Evolutionary conservation across 106 monocot species (phyloP).

Genomic region (Allium sativum): DNA sequence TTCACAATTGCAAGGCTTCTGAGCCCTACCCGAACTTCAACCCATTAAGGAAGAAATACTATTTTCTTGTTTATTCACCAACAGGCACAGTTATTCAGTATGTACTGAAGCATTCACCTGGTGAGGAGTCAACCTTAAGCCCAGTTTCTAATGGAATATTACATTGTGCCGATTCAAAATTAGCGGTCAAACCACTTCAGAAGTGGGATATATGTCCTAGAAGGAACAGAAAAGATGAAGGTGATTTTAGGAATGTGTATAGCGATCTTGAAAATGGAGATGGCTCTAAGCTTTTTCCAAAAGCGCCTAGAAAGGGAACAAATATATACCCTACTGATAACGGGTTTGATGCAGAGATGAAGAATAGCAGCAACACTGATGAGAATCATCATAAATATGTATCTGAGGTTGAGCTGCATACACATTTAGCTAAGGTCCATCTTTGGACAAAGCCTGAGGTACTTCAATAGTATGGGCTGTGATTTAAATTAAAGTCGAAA

Average conservation of each 20-base stretch:
- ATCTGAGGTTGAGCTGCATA: slow-evolving; percentile 84
- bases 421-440: slow-evolving; percentile 38
- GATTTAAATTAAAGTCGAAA: not conserved
- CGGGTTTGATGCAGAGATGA: slow-evolving; percentile 15
- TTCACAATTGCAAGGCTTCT: slow-evolving; percentile 50
- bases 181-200: slow-evolving; percentile 73
- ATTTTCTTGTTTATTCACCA: slow-evolving; percentile 82
- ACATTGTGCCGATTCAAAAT: slow-evolving; percentile 32
- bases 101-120: slow-evolving; percentile 37
- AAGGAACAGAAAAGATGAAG: slow-evolving; percentile 57
- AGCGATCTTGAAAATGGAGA: slow-evolving; percentile 65
- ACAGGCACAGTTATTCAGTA: slow-evolving; percentile 80
- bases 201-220: slow-evolving; percentile 95
- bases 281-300: slow-evolving; percentile 32
- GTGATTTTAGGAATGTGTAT: slow-evolving; percentile 60
- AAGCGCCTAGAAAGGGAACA: slow-evolving; percentile 35
- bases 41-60: slow-evolving; percentile 29
- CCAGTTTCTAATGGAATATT: slow-evolving; percentile 18
- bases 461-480: not conserved
- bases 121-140: slow-evolving; percentile 26
- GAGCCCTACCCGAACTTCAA: slow-evolving; percentile 19
- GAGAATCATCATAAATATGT: slow-evolving; percentile 54
- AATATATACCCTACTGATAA: slow-evolving; percentile 30
- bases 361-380: slow-evolving; percentile 19
- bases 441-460: slow-evolving; percentile 76